These are phyloP conservation scores for Arthroderma sp. DNA, from an alignment of 2,329 filamentous ascomycete genomes.

Conservation along the genomic window DNA sequence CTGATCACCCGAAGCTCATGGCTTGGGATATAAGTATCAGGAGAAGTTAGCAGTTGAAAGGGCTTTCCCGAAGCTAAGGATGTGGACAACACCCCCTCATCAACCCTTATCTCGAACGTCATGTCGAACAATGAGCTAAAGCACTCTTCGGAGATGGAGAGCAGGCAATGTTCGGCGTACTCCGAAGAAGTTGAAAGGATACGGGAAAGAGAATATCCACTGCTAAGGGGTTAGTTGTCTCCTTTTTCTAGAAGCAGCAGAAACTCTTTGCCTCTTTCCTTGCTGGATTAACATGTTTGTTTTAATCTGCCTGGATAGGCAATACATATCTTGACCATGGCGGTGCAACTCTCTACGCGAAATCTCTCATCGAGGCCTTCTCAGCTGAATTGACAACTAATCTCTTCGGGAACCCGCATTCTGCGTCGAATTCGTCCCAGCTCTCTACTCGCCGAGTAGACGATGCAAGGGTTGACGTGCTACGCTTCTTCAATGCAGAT, in stretches of 20 bases:
- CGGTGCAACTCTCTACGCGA: slow-evolving; percentile 73
- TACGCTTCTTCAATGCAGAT: slow-evolving; percentile 69
- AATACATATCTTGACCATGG: slow-evolving; percentile 85
- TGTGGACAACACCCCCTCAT: too few species aligned
- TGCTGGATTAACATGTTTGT: too few species aligned
- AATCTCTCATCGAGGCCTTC: slow-evolving; percentile 68
- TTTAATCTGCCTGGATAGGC: slow-evolving; percentile 34
- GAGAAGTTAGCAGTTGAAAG: too few species aligned
- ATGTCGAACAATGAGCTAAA: too few species aligned
- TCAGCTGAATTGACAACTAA: slow-evolving; percentile 63
- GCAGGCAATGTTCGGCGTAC: too few species aligned
- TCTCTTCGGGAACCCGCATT: slow-evolving; percentile 86
- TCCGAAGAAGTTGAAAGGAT: slow-evolving; percentile 36
- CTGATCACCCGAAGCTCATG: too few species aligned
- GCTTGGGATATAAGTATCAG: too few species aligned
- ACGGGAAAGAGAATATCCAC: slow-evolving; percentile 35
- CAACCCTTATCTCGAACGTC: too few species aligned
- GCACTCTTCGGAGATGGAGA: too few species aligned
- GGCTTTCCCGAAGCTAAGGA: too few species aligned
- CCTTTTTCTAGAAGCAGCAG: background rate
- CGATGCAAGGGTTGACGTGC: slow-evolving; percentile 54
- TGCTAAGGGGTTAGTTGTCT: slow-evolving; percentile 22
- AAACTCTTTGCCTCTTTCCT: too few species aligned
- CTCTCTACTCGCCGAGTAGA: slow-evolving; percentile 62
- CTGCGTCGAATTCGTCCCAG: slow-evolving; percentile 68